phyloP scores from a whole-genome alignment of 768 basidiomycete genomes.

The Termitomyces sp. region DNA sequence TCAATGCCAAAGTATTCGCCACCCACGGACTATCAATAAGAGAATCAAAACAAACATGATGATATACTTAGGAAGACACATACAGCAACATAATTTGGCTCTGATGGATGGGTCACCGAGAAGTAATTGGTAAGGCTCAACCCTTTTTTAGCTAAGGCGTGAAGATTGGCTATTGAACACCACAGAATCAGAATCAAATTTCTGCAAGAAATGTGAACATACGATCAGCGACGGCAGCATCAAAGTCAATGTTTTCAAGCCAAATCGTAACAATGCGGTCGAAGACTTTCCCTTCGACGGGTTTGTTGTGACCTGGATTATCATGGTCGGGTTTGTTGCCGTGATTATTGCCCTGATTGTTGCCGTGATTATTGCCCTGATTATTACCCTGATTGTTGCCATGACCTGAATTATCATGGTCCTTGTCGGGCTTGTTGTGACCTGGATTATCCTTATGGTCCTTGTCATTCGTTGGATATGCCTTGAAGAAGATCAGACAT shows the following conservation, averaged over 20 bases:
- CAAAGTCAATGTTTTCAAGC: conserved; percentile 61
- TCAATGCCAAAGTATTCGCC: conserved; percentile 32
- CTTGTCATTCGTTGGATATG: neutral
- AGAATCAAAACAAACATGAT: no score
- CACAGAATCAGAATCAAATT: neutral
- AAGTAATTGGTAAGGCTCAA: conserved; percentile 45
- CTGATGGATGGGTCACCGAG: conserved; percentile 52
- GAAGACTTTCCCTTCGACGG: conserved; percentile 22
- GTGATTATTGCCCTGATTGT: no score
- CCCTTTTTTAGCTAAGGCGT: conserved; percentile 43
- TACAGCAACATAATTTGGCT: conserved; percentile 55
- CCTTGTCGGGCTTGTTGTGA: neutral
- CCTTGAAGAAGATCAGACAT: neutral
- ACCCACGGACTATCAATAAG: conserved; percentile 6
- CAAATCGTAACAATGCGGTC: conserved; percentile 40
- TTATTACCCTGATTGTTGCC: no score
- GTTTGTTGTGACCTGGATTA: neutral
- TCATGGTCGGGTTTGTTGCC: no score
- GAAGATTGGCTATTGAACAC: conserved; percentile 20
- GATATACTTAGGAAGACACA: conserved; percentile 18
- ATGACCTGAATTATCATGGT: no score
- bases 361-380: no score
- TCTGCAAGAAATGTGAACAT: neutral
- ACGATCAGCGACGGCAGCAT: conserved; percentile 21
- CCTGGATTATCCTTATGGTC: neutral